Conservation (phyloP, 495 filamentous ascomycete genomes). For the Aspergillus olivimuriae region DNA sequence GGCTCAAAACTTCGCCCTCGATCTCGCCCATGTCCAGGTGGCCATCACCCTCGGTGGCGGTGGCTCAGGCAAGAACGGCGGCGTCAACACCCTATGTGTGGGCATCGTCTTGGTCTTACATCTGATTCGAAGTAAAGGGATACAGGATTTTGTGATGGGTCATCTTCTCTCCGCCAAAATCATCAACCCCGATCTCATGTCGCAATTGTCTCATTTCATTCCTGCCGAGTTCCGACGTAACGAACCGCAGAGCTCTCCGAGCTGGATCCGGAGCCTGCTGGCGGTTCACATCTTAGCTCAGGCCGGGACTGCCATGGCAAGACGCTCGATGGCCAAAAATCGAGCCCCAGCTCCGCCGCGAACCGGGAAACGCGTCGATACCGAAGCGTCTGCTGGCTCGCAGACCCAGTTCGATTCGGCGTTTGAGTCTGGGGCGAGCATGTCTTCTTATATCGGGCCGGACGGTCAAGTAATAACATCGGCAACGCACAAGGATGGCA, state of each 20-base stretch:
- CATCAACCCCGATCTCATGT: conserved; percentile 37
- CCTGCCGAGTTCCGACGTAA: conserved; percentile 38
- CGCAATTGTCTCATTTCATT: conserved; percentile 38
- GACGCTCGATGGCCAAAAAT: conserved; percentile 47
- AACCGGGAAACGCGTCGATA: conserved; percentile 46
- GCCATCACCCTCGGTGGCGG: conserved; percentile 89
- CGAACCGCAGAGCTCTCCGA: conserved; percentile 42
- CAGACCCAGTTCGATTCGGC: conserved; percentile 40
- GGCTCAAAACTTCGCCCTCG: conserved; percentile 80
- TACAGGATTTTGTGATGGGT: conserved; percentile 43
- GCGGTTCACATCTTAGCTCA: conserved; percentile 90
- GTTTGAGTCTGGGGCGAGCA: conserved; percentile 39
- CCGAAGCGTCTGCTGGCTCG: conserved; percentile 49
- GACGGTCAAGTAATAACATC: conserved; percentile 47
- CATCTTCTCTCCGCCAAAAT: conserved; percentile 42
- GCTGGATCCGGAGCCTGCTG: conserved; percentile 57
- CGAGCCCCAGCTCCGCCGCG: conserved; percentile 36
- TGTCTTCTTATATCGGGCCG: conserved; percentile 40
- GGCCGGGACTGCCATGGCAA: conserved; percentile 50
- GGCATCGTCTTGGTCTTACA: conserved; percentile 67
- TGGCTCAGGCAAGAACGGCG: conserved; percentile 65
- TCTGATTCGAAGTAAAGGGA: conserved; percentile 56
- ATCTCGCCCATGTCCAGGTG: conserved; percentile 94
- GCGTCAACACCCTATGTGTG: conserved; percentile 68
- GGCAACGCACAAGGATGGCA: conserved; percentile 43